These are phyloP conservation scores for Pichia sp. DNA, from an alignment of 1,139 yeast species.

Conservation along the genomic window DNA sequence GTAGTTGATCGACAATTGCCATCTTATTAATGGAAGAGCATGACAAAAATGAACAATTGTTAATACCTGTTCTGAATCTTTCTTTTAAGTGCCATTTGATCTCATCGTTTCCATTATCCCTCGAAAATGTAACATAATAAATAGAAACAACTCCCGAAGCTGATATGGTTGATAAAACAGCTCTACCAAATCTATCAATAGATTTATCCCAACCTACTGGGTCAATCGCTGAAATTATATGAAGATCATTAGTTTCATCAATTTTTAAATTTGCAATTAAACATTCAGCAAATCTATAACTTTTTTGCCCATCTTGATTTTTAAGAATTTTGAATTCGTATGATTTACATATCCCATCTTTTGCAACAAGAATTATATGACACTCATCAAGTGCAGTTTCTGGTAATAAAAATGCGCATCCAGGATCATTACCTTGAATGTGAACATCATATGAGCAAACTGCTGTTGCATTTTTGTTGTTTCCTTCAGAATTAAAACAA, in stretches of 20 bases:
- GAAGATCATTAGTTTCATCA: constrained; percentile 31
- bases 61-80: constrained; percentile 50
- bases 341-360: constrained; percentile 22
- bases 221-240: constrained; percentile 55
- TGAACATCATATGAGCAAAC: constrained; percentile 16
- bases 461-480: constrained; percentile 20
- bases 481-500: constrained; percentile 31
- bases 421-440: constrained; percentile 28
- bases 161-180: constrained; percentile 55
- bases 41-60: constrained; percentile 47
- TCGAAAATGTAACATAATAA: constrained; percentile 35
- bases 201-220: constrained; percentile 51
- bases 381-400: constrained; percentile 33
- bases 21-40: constrained; percentile 73
- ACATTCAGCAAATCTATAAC: constrained; percentile 21
- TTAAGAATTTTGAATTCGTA: constrained; percentile 22
- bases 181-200: constrained; percentile 39
- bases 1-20: constrained; percentile 57
- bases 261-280: constrained; percentile 26
- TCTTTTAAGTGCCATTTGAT: constrained; percentile 48
- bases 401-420: constrained; percentile 43
- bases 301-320: constrained; percentile 19
- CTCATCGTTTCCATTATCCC: constrained; percentile 13
- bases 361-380: constrained; percentile 40
- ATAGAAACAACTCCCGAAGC: constrained; percentile 49